Percentiles rank a stretch among this genome's conserved stretches.
These are phyloP conservation scores for Magnaporthiopsis rhizophila DNA, from an alignment of 2,329 filamentous ascomycete species.

Conservation along the genomic window DNA sequence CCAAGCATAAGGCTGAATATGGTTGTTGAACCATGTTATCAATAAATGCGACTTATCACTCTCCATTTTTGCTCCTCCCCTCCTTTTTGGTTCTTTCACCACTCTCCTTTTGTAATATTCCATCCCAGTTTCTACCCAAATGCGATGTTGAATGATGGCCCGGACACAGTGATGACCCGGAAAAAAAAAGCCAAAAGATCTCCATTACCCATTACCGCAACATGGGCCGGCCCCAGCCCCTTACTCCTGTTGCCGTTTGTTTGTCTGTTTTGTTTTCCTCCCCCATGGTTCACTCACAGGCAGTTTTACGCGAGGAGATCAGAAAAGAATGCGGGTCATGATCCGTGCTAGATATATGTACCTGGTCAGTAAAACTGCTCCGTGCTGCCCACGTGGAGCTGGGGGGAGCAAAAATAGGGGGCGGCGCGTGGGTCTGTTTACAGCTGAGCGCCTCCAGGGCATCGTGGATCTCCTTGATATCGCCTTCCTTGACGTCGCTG, in stretches of 20 bases:
- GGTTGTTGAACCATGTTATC: no score
- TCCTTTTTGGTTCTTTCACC: no score
- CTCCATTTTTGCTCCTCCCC: no score
- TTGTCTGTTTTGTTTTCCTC: background rate
- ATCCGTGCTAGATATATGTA: conserved; percentile 29
- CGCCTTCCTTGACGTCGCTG: conserved; percentile 69
- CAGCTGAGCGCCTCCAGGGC: conserved; percentile 73
- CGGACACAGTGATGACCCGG: no score
- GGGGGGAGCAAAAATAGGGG: conserved; percentile 2
- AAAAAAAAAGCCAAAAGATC: no score
- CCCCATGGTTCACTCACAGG: background rate
- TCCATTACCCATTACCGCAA: no score
- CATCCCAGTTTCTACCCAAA: no score
- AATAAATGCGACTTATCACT: no score
- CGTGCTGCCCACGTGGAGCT: background rate
- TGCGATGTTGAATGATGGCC: no score
- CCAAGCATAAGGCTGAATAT: no score
- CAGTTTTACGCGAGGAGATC: conserved; percentile 9
- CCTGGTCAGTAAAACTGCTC: background rate
- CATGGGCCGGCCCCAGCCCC: no score
- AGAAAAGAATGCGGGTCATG: conserved; percentile 40
- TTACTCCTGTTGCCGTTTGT: background rate
- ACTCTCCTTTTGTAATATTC: no score
- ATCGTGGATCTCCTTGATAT: conserved; percentile 82
- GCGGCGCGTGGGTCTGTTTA: conserved; percentile 36